Base-by-base conservation (phyloP, 2,329 filamentous ascomycete genomes). In the Penicillium sp. region DNA sequence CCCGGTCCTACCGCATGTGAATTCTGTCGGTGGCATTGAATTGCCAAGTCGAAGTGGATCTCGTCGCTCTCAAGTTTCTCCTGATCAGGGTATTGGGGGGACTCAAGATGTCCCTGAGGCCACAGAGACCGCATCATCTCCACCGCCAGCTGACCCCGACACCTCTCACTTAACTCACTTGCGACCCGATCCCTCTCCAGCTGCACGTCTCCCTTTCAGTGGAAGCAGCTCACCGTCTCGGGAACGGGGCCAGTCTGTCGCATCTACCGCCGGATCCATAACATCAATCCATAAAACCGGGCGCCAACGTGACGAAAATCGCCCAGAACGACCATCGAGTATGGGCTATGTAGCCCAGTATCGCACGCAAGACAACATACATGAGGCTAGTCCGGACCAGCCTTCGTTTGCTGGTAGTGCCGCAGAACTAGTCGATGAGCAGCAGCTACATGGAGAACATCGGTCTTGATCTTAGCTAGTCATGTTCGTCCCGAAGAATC, bases 11-110 rank as follows among this genome's bases (percentile, higher is more conserved):
- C 81, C 79, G 0, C 72, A 73, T 3, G 72, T 84, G 15, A 75
- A 80, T 40, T 67, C 72, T 1, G 75, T 74, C 10, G 76, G 71
- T 39, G 73, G 68, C 27, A 79, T 85, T 40, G 76, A 78, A 37
- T 56, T 85, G 18, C 80, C 80, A 2, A 83, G 76, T 55, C 73
- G 81, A 15, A 68, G 76, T 28, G 74, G 74, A 11, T 84, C 80
- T 2, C 77, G 74, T 46, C 72, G 72, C 13, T 80, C 71, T 11
- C 67, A 66, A 34, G 62, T 59, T 11, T 61, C 45, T 0, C 69
- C 41, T 4, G 45, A 52, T 12, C 37, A 42, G 11, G 50, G 39
- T 5, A 36, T 38, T 13, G 52, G 47, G 7, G 35, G 27, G 6
- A n/a, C 18, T 10, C 35, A 33, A 7, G 39, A 44, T 25, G 44